Conservation (phyloP, 345 rosid genomes). For the Odontarrhena argentea region DNA sequence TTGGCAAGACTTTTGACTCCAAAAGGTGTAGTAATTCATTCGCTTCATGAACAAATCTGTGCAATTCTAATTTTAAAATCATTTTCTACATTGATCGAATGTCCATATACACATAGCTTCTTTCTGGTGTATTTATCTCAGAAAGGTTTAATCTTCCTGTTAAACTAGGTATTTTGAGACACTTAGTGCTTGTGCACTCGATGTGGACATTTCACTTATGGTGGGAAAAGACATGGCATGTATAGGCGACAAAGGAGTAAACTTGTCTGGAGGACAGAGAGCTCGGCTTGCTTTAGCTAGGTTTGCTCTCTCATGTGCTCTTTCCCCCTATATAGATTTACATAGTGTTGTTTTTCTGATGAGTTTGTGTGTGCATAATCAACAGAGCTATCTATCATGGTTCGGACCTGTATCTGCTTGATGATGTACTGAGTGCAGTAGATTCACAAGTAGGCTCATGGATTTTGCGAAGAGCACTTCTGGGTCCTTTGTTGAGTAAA, state of each 20-base stretch:
- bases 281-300: constrained; percentile 96
- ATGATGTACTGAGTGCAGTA: constrained; percentile 94
- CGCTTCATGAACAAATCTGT: constrained; percentile 10
- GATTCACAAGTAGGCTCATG: constrained; percentile 89
- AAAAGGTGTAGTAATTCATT: constrained; percentile 51
- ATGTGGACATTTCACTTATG: constrained; percentile 79
- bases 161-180: constrained; percentile 63
- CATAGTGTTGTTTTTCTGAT: constrained; percentile 28
- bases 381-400: constrained; percentile 77
- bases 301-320: constrained; percentile 42
- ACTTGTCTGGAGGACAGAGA: constrained; percentile 95
- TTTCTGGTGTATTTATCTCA: not conserved
- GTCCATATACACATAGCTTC: not conserved
- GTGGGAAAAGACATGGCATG: constrained; percentile 79
- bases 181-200: constrained; percentile 72
- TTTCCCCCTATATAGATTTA: not conserved
- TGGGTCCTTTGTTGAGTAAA: constrained; percentile 59
- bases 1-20: constrained; percentile 65
- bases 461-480: constrained; percentile 72
- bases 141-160: constrained; percentile 11
- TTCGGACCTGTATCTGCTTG: constrained; percentile 69
- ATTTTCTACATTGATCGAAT: not conserved
- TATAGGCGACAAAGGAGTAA: constrained; percentile 86
- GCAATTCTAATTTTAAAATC: not conserved
- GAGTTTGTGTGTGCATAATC: constrained; percentile 23